A percentile compares a stretch with the other conserved stretches of the same genome.
These are phyloP conservation scores for Solanum rostratum DNA, from an alignment of 257 asterid species.

Conservation along the genomic window DNA sequence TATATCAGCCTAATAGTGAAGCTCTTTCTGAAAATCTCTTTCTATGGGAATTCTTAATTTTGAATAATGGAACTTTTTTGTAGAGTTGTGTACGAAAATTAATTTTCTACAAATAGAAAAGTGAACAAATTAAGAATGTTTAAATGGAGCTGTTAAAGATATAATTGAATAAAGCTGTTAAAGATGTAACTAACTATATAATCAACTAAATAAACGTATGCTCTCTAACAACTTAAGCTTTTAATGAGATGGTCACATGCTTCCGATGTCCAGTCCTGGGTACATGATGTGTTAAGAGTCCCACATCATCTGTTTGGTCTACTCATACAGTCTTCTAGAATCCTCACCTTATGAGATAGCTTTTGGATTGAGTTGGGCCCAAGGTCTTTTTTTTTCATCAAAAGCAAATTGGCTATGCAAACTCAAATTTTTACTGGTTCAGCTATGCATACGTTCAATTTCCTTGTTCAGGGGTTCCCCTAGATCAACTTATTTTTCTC, in stretches of 20 bases:
- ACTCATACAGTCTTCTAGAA: not conserved
- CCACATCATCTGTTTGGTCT: not conserved
- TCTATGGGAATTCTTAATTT: not conserved
- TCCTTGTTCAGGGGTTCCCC: not conserved
- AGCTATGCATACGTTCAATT: not conserved
- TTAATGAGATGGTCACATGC: not conserved
- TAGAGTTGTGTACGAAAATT: not conserved
- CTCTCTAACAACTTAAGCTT: not conserved
- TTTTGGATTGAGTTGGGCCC: not conserved
- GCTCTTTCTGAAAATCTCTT: not conserved
- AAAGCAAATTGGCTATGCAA: not conserved
- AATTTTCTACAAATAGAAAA: not conserved
- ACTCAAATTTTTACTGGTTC: not conserved
- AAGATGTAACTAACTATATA: not conserved
- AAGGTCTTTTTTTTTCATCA: not conserved
- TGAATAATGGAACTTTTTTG: not conserved
- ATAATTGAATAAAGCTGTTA: not conserved
- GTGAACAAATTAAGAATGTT: not conserved
- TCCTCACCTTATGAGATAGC: not conserved
- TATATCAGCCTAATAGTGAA: not conserved
- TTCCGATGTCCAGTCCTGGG: not conserved
- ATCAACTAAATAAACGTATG: not conserved
- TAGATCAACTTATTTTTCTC: not conserved
- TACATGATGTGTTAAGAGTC: not conserved
- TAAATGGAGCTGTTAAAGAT: not conserved